Evolutionary conservation across 768 basidiomycete genomes (phyloP), one percentile per base, ranked within the genome.

Genomic region (Multifurca ochricompacta): DNA sequence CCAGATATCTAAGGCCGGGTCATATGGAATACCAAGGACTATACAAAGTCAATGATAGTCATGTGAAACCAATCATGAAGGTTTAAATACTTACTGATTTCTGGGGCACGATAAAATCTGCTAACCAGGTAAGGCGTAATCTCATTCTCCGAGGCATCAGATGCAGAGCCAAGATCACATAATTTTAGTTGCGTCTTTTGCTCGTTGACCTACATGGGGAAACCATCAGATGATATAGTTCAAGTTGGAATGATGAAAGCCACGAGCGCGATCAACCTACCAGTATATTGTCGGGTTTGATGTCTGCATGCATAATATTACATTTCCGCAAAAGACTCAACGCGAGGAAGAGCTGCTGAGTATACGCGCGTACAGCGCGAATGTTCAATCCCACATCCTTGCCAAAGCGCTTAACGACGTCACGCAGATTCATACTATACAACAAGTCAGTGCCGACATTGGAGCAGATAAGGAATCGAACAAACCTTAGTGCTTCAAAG

Each of bases 101-200:
- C 96, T 2, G 96, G 96, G 2, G 95, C 95, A 40, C 96, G 89
- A 67, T 99, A 98, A 71, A 98, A 99, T 42, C 96, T 77, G 62
- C 90, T 92, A 56, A 97, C 96, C 51, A 99, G 83, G 69, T 99
- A 98, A 9, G 96, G 96, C 7, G 96, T 97, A 62, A 98, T 93
- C 31, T 96, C 96, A 68, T 91, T 92, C 69, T 97, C 95, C 7
- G 85, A 85, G 1, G 85, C 87, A 68, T 98, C 95, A 6, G 89
- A 88, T 1, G 96, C 96, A 2, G 92, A 95, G n/a, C 96, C 96
- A 30, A 99, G 73, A 70, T 99, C 96, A 65, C 94, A 98, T 3
- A 99, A 71, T 71, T 99, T 99, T 54, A 98, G 71, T 19, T 91
- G 69, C 3, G 89, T 93, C 74, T 98, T 97, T 63, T 83, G 83